Evolutionary conservation across 2,329 filamentous ascomycete species (phyloP).

Genomic region (Trichoderma arundinaceum): DNA sequence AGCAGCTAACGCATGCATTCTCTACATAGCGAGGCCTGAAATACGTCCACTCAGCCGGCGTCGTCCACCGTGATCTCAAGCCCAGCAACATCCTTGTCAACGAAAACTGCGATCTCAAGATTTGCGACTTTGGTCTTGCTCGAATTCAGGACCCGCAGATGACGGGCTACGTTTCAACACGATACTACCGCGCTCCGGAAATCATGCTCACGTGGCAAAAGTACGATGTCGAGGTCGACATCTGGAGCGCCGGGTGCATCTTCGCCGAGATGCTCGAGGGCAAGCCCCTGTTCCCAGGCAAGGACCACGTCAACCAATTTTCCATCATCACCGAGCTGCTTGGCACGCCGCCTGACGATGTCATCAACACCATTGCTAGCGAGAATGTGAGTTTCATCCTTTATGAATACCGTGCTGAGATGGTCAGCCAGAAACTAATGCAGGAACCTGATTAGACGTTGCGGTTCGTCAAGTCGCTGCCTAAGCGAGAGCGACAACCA

Average conservation of each 20-base stretch:
- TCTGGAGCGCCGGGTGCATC: slow-evolving; percentile 99
- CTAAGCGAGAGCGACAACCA: slow-evolving; percentile 90
- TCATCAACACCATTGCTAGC: slow-evolving; percentile 97
- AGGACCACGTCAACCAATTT: slow-evolving; percentile 99
- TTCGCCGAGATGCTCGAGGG: slow-evolving; percentile 99
- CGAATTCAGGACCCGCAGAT: slow-evolving; percentile 99
- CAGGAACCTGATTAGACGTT: slow-evolving; percentile 67
- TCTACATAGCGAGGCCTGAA: slow-evolving; percentile 82
- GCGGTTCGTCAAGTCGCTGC: slow-evolving; percentile 95
- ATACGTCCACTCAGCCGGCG: slow-evolving; percentile 98
- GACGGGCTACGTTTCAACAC: slow-evolving; percentile 98
- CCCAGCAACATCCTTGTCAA: slow-evolving; percentile 99
- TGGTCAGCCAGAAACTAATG: not conserved
- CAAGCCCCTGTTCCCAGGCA: slow-evolving; percentile 96
- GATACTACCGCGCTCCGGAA: slow-evolving; percentile 98
- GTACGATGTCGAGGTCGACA: slow-evolving; percentile 98
- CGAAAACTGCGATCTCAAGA: slow-evolving; percentile 99
- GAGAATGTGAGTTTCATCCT: slow-evolving; percentile 74
- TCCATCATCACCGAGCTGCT: slow-evolving; percentile 98
- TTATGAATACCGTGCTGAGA: not conserved
- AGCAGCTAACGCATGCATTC: slow-evolving; percentile 31
- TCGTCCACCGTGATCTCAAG: slow-evolving; percentile 96
- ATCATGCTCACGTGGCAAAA: slow-evolving; percentile 99
- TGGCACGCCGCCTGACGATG: slow-evolving; percentile 95
- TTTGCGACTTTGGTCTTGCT: slow-evolving; percentile 97